These are phyloP conservation scores for Aspergillus sclerotiicarbonarius DNA, from an alignment of 495 filamentous ascomycete genomes.

Conservation along the genomic window DNA sequence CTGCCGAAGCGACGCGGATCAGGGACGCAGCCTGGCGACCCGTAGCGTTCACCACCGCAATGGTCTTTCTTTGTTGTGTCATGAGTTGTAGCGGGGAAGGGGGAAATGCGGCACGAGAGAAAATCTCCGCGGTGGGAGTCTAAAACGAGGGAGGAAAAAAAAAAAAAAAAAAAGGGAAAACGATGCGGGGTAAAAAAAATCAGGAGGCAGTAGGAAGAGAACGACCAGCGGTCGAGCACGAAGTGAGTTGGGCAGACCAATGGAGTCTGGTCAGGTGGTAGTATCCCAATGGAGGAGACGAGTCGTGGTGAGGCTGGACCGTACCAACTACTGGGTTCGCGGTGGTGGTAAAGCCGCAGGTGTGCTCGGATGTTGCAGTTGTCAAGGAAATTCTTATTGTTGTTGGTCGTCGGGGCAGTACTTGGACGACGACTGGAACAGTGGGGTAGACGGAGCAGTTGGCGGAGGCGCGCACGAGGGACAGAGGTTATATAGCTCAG, in stretches of 20 bases:
- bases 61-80: constrained; percentile 63
- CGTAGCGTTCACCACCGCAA: constrained; percentile 89
- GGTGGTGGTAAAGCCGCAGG: constrained; percentile 1
- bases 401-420: neutral
- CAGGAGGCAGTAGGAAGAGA: constrained; percentile 1
- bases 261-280: constrained; percentile 18
- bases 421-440: neutral
- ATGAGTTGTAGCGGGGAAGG: constrained; percentile 22
- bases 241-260: constrained; percentile 11
- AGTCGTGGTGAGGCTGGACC: neutral
- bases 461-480: neutral
- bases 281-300: constrained; percentile 2
- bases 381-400: neutral
- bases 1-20: constrained; percentile 85
- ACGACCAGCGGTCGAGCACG: constrained; percentile 2
- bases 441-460: neutral
- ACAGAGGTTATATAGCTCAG: constrained; percentile 1
- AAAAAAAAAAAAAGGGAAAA: neutral
- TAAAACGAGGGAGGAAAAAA: constrained; percentile 2
- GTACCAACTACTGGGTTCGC: neutral
- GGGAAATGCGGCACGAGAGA: constrained; percentile 12
- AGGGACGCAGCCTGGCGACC: constrained; percentile 92
- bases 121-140: neutral
- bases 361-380: neutral
- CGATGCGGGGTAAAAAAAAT: constrained; percentile 24